phyloP scores from a whole-genome alignment of 2,329 filamentous ascomycete species.

The Ophidiomyces ophidiicola region DNA sequence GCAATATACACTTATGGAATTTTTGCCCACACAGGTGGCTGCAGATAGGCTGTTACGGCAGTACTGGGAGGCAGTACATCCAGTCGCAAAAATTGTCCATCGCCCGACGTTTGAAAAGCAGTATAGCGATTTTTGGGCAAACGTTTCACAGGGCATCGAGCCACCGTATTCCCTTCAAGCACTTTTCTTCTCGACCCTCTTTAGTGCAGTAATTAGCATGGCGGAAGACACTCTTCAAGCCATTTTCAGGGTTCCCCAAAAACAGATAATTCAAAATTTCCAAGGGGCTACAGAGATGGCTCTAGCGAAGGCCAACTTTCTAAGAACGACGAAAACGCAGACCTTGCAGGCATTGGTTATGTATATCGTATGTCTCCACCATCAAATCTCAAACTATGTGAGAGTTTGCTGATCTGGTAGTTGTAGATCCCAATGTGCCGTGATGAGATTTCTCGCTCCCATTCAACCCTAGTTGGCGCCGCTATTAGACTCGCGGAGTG shows the following conservation, averaged over 20 bases:
- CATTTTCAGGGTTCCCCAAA: constrained; percentile 47
- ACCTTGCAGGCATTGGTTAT: constrained; percentile 66
- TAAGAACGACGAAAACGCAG: constrained; percentile 60
- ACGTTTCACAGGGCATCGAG: constrained; percentile 47
- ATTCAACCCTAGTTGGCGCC: constrained; percentile 59
- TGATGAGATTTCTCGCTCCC: constrained; percentile 58
- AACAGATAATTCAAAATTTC: constrained; percentile 48
- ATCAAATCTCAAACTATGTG: background rate
- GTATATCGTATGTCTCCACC: constrained; percentile 49
- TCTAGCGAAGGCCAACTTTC: constrained; percentile 55
- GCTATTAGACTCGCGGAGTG: constrained; percentile 64
- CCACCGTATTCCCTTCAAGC: constrained; percentile 54
- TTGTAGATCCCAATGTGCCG: constrained; percentile 56
- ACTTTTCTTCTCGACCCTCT: constrained; percentile 56
- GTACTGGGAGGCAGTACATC: constrained; percentile 57
- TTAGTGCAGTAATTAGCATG: constrained; percentile 58
- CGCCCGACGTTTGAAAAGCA: constrained; percentile 53
- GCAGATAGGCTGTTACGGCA: constrained; percentile 53
- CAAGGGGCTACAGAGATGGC: constrained; percentile 56
- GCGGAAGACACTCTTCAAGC: constrained; percentile 40
- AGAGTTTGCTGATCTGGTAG: constrained; percentile 17
- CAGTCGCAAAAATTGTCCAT: constrained; percentile 56
- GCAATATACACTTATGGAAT: constrained; percentile 44
- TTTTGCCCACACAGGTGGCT: constrained; percentile 46
- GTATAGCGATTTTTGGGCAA: constrained; percentile 55